Evolutionary conservation across 1,284 basidiomycete genomes (phyloP).

Genomic region (Lentinula novae-zelandiae): DNA sequence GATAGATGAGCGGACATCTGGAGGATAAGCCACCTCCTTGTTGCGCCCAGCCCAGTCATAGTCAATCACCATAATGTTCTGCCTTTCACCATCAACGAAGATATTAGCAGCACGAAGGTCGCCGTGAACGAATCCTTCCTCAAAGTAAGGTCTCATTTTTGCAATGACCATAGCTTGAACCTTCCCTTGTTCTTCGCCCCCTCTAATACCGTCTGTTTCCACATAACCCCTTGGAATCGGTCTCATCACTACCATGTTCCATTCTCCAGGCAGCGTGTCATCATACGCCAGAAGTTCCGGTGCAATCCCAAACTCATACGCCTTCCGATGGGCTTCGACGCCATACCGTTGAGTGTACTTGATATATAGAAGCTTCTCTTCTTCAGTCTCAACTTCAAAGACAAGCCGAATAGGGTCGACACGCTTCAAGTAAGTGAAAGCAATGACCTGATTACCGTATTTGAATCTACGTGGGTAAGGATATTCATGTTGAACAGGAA

Average conservation of each 20-base stretch:
- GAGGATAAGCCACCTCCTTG: neutral
- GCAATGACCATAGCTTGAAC: neutral
- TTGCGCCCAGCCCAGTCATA: conserved; percentile 8
- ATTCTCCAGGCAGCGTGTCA: conserved; percentile 9
- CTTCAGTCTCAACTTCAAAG: neutral
- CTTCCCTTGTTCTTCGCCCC: neutral
- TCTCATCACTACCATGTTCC: conserved; percentile 17
- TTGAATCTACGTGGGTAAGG: neutral
- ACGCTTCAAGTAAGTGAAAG: conserved; percentile 6
- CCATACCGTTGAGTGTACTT: conserved; percentile 15
- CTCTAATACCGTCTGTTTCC: neutral
- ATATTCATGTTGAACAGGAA: neutral
- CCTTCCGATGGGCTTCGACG: conserved; percentile 13
- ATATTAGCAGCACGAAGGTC: conserved; percentile 2
- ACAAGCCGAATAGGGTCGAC: conserved; percentile 10
- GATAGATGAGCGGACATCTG: neutral
- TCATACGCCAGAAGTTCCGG: conserved; percentile 12
- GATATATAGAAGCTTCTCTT: neutral
- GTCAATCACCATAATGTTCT: conserved; percentile 3
- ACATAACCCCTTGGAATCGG: conserved; percentile 12
- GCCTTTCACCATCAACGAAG: neutral
- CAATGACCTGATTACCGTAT: neutral
- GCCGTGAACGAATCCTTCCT: neutral
- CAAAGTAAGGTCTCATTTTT: neutral
- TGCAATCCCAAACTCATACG: conserved; percentile 10